Conservation (phyloP, 768 basidiomycete species). For the Postia placenta region DNA sequence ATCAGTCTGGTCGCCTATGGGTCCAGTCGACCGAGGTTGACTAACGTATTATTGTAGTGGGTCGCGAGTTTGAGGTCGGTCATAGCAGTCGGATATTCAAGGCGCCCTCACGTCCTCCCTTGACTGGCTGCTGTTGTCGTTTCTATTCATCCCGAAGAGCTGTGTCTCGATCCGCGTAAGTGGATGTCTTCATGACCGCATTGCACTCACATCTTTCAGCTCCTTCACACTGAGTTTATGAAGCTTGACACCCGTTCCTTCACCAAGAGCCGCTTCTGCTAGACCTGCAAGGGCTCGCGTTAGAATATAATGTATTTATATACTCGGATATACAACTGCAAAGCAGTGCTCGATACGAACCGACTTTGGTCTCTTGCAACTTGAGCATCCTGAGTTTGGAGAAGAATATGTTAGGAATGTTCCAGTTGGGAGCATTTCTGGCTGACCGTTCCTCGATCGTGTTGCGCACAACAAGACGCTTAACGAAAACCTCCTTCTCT, state of each 20-base stretch:
- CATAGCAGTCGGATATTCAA: too few relatives aligned
- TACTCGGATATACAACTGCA: too few relatives aligned
- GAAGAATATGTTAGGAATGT: neutral
- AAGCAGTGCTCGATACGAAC: constrained; percentile 22
- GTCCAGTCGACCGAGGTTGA: too few relatives aligned
- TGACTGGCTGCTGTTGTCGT: neutral
- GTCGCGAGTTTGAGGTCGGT: too few relatives aligned
- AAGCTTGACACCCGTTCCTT: constrained; percentile 55
- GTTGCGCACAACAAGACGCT: constrained; percentile 58
- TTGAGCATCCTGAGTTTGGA: constrained; percentile 48
- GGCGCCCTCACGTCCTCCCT: neutral
- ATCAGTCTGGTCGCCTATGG: too few relatives aligned
- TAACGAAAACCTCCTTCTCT: constrained; percentile 60
- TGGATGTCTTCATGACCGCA: neutral
- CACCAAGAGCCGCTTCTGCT: constrained; percentile 65
- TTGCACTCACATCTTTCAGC: constrained; percentile 48
- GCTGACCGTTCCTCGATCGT: constrained; percentile 72
- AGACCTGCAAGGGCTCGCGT: constrained; percentile 34
- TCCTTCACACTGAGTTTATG: constrained; percentile 66
- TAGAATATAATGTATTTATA: too few relatives aligned
- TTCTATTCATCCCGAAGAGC: constrained; percentile 14
- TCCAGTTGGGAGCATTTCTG: neutral
- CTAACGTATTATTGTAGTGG: too few relatives aligned
- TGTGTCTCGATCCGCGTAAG: too few relatives aligned
- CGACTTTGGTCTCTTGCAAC: constrained; percentile 62